Evolutionary conservation across 2,329 filamentous ascomycete genomes (phyloP).

Genomic region (Pseudopithomyces chartarum): DNA sequence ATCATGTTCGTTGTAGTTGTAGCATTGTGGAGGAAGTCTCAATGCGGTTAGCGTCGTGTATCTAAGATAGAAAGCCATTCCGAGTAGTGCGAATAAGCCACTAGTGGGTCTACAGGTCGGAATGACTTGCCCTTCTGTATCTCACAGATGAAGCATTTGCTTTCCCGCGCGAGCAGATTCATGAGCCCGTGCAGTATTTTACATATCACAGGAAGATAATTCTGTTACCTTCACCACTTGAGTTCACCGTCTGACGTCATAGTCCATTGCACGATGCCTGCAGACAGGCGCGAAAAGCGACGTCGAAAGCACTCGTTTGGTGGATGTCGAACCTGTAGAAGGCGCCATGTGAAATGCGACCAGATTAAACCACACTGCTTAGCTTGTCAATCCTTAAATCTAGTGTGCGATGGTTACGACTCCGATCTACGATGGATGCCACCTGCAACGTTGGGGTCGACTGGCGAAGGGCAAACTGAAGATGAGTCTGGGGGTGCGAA

Average conservation of each 20-base stretch:
- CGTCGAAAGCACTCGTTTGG: conserved; percentile 16
- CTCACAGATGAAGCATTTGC: neutral
- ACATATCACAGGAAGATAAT: too few species aligned
- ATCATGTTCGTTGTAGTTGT: neutral
- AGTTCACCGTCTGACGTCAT: neutral
- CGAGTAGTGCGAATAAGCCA: neutral
- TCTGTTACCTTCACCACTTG: too few species aligned
- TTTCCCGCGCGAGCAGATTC: too few species aligned
- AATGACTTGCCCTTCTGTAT: neutral
- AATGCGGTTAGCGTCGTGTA: neutral
- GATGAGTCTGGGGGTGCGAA: conserved; percentile 3
- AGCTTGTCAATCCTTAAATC: conserved; percentile 9
- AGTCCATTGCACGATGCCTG: neutral
- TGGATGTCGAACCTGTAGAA: conserved; percentile 16
- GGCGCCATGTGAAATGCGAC: conserved; percentile 17
- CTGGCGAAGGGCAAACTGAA: neutral
- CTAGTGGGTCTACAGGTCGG: neutral
- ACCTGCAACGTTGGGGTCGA: conserved; percentile 3
- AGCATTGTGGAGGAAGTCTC: neutral
- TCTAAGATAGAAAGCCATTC: neutral
- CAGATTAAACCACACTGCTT: conserved; percentile 12
- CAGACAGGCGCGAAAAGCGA: neutral
- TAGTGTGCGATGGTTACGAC: conserved; percentile 12
- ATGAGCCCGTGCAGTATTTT: too few species aligned
- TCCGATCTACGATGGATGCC: conserved; percentile 10